Conservation (phyloP, 1,139 yeast genomes). For the Candida mesenterica region DNA sequence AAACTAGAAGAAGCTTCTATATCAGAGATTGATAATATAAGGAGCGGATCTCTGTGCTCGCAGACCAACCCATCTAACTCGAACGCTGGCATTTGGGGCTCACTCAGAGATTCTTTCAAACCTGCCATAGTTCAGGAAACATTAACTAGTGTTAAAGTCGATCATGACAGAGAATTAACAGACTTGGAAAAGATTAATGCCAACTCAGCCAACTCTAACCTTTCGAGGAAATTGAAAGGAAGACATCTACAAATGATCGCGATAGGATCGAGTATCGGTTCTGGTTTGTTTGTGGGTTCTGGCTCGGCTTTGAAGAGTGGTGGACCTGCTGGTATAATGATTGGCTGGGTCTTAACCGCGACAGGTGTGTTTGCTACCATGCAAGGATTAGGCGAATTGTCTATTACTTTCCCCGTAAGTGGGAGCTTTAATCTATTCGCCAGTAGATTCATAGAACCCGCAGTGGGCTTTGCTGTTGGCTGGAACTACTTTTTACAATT, state of each 20-base stretch:
- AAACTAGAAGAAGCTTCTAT: slow-evolving; percentile 9
- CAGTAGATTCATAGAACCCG: slow-evolving; percentile 39
- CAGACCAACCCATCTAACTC: background rate
- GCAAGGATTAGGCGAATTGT: slow-evolving; percentile 42
- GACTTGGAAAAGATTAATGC: slow-evolving; percentile 37
- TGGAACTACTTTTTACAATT: slow-evolving; percentile 43
- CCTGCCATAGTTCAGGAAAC: slow-evolving; percentile 26
- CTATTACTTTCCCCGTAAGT: slow-evolving; percentile 39
- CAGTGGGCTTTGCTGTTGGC: slow-evolving; percentile 43
- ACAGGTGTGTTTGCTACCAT: slow-evolving; percentile 28
- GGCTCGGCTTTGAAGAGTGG: slow-evolving; percentile 46
- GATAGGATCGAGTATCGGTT: slow-evolving; percentile 64
- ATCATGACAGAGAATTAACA: slow-evolving; percentile 23
- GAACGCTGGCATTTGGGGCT: slow-evolving; percentile 20
- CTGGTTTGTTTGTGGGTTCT: slow-evolving; percentile 48
- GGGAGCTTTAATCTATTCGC: slow-evolving; percentile 43
- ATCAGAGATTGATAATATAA: slow-evolving; percentile 13
- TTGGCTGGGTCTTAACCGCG: slow-evolving; percentile 35
- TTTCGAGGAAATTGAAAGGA: slow-evolving; percentile 34
- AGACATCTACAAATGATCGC: slow-evolving; percentile 65
- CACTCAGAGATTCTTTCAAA: slow-evolving; percentile 35
- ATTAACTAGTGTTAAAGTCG: slow-evolving; percentile 19
- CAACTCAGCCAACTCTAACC: slow-evolving; percentile 39
- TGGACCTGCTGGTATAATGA: slow-evolving; percentile 74
- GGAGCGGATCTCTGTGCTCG: slow-evolving; percentile 12